Evolutionary conservation across 345 rosid species (phyloP).

Genomic region (Nephelium lappaceum): DNA sequence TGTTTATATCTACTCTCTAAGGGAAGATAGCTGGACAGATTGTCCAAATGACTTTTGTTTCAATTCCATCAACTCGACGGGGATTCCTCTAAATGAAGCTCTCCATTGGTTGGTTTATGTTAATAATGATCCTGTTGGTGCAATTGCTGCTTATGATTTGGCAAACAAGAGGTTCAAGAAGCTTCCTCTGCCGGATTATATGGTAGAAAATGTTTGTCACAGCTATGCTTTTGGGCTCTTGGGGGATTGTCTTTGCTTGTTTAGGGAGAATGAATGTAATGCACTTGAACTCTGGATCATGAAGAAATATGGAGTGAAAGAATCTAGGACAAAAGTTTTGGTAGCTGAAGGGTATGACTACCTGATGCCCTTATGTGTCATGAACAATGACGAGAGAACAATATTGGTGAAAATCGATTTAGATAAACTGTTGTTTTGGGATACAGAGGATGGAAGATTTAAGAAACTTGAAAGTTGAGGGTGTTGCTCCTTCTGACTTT

Average conservation of each 20-base stretch:
- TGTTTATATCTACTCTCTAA: neutral
- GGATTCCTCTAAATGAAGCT: neutral
- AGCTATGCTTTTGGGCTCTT: neutral
- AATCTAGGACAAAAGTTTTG: neutral
- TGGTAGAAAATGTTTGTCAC: neutral
- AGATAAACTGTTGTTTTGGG: neutral
- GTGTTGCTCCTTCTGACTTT: neutral
- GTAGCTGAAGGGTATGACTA: neutral
- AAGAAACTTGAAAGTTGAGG: neutral
- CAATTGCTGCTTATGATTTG: neutral
- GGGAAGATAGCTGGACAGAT: neutral
- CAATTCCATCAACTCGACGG: neutral
- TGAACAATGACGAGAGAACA: neutral
- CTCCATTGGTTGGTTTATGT: neutral
- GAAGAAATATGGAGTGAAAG: neutral
- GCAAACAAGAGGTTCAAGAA: neutral
- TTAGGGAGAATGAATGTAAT: neutral
- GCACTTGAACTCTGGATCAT: neutral
- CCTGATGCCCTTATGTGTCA: neutral
- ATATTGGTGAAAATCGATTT: neutral
- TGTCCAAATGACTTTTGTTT: no score
- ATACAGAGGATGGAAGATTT: neutral
- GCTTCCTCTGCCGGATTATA: neutral
- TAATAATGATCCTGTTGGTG: neutral
- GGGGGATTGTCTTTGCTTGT: neutral